Evolutionary conservation across 192 early-diverging fungal genomes (phyloP), one percentile per base, ranked within the genome.

Genomic region (Coemansia sp.): DNA sequence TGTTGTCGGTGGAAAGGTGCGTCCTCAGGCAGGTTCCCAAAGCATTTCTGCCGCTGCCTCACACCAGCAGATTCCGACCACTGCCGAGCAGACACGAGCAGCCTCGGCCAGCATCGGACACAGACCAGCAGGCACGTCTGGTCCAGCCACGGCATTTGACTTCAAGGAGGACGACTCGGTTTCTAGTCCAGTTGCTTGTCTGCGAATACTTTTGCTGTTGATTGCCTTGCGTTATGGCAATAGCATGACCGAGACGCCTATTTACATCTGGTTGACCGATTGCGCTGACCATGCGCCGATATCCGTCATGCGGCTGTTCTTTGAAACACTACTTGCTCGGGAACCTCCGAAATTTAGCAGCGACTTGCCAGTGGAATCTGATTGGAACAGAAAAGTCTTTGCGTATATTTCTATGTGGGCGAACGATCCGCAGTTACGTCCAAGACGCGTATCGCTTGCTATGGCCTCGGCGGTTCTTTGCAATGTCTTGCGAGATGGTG

Each of bases 181-280:
- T 37, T 67, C 51, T 5, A 41, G 59, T 12, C 79, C 79, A 5
- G 60, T 57, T 0, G 72, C 80, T 12, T 76, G 75, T 51, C 61
- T 67, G 36, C 66, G 80, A 9, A 71, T 83, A 5, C 55, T 78
- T 37, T 69, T 69, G 35, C 54, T 83, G 28, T 62, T 83, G 15
- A 76, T 72, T 5, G 75, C 68, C 6, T 66, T 83, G 62, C 51
- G 75, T 18, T 83, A 83, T 43, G 72, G 75, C 2, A 71, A 68
- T 37, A 77, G 72, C 55, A 51, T 74, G 59, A 70, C 65, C 43
- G 73, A 74, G 20, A 77, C 80, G 45, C 80, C 80, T 7, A 77
- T 83, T 35, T 60, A 83, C 54, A 74, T 70, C 69, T 83, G 80
- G 80, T 64, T 83, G 48, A 74, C 75, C 0, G 80, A 83, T 55